phyloP scores from a whole-genome alignment of 306 rosid genomes.

The Acacia acuminata region DNA sequence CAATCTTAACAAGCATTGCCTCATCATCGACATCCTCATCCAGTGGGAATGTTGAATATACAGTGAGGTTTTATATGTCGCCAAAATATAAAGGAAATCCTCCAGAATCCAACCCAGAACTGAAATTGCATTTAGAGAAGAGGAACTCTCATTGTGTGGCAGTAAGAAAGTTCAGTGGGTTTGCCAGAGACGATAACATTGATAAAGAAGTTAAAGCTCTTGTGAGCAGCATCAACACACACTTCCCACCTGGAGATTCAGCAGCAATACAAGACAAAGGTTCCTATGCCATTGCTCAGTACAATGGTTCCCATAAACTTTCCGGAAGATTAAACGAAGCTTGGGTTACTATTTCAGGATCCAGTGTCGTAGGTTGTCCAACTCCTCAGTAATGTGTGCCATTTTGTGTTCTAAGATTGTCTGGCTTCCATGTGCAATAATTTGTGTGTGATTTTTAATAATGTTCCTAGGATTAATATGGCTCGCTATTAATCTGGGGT shows the following conservation, averaged over 20 bases:
- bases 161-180: slow-evolving; percentile 63
- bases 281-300: slow-evolving; percentile 66
- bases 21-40: slow-evolving; percentile 23
- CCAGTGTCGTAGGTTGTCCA: slow-evolving; percentile 34
- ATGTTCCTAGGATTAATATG: slow-evolving; percentile 1
- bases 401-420: neutral
- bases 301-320: slow-evolving; percentile 47
- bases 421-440: neutral
- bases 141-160: slow-evolving; percentile 65
- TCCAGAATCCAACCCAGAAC: slow-evolving; percentile 58
- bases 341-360: slow-evolving; percentile 57
- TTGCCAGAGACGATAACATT: slow-evolving; percentile 62
- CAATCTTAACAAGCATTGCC: slow-evolving; percentile 55
- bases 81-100: slow-evolving; percentile 37
- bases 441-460: slow-evolving; percentile 4
- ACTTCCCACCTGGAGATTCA: slow-evolving; percentile 8
- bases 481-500: neutral
- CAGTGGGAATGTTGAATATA: slow-evolving; percentile 24
- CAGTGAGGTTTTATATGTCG: slow-evolving; percentile 51
- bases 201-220: slow-evolving; percentile 53
- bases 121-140: slow-evolving; percentile 54
- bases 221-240: slow-evolving; percentile 44
- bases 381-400: slow-evolving; percentile 7
- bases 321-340: slow-evolving; percentile 70
- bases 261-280: slow-evolving; percentile 34